These are phyloP conservation scores for Apiospora aurea DNA, from an alignment of 2,329 filamentous ascomycete species.

Conservation along the genomic window DNA sequence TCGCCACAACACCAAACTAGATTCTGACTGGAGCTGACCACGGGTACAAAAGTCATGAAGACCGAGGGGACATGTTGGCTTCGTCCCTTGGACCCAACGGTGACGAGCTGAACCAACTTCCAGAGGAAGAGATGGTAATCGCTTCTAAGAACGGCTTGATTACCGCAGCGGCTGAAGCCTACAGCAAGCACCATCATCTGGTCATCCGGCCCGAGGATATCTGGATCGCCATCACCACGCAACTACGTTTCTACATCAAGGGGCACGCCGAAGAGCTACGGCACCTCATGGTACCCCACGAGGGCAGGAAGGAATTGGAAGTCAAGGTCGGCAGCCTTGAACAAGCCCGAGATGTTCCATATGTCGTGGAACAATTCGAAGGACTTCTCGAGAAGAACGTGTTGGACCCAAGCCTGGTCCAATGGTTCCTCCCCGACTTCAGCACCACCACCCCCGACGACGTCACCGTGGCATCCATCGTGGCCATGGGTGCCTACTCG, in stretches of 20 bases:
- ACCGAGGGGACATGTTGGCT: not conserved
- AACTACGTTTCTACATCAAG: conserved; percentile 56
- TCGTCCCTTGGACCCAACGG: not conserved
- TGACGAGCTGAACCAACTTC: not conserved
- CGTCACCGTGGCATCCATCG: conserved; percentile 48
- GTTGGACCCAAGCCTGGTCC: conserved; percentile 37
- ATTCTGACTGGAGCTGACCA: not conserved
- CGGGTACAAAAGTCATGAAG: not conserved
- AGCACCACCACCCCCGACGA: conserved; percentile 57
- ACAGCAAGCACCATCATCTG: conserved; percentile 11
- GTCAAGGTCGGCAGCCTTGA: not conserved
- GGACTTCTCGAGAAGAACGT: conserved; percentile 34
- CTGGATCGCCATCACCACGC: conserved; percentile 59
- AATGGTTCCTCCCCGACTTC: conserved; percentile 60
- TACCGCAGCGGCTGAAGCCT: not conserved
- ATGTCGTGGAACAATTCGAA: conserved; percentile 29
- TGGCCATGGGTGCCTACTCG: conserved; percentile 60
- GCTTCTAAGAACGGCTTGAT: not conserved
- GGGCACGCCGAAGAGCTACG: conserved; percentile 53
- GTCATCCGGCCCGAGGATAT: conserved; percentile 50
- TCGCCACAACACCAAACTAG: not conserved
- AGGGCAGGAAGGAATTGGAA: conserved; percentile 42
- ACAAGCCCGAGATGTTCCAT: conserved; percentile 26
- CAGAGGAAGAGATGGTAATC: not conserved
- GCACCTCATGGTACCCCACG: conserved; percentile 49